Evolutionary conservation across 495 filamentous ascomycete genomes (phyloP).

Genomic region (Penicillium atrosanguineum): DNA sequence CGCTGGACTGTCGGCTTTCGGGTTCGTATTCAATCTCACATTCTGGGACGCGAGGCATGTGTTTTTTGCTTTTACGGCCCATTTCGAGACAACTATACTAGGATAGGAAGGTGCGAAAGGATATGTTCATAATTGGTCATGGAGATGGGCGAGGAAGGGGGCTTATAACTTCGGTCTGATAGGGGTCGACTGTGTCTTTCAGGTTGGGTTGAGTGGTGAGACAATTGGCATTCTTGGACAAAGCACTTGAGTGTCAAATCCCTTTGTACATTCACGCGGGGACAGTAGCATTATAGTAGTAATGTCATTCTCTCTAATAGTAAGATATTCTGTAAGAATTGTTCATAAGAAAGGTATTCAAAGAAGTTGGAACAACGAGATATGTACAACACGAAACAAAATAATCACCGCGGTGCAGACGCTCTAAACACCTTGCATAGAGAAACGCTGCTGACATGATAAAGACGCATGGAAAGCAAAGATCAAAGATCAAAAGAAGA

Average conservation of each 20-base stretch:
- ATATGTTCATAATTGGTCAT: too few species aligned
- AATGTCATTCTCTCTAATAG: neutral
- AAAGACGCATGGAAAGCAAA: neutral
- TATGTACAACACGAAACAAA: constrained; percentile 28
- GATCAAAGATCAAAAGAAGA: constrained; percentile 8
- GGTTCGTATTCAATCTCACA: neutral
- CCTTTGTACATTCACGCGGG: neutral
- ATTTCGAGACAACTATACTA: neutral
- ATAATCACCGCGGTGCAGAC: constrained; percentile 21
- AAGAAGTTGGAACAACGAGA: constrained; percentile 16
- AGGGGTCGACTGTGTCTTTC: neutral
- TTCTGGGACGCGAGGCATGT: neutral
- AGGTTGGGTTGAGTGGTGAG: neutral
- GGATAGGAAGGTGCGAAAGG: too few species aligned
- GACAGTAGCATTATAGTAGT: neutral
- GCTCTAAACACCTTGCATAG: constrained; percentile 35
- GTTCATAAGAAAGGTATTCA: neutral
- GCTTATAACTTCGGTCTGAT: neutral
- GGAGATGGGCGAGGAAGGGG: too few species aligned
- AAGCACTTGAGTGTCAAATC: neutral
- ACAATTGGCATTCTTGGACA: neutral
- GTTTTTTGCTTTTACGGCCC: neutral
- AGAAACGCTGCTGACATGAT: constrained; percentile 20
- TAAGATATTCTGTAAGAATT: neutral
- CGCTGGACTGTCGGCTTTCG: neutral